These are phyloP conservation scores for Salix viminalis DNA, from an alignment of 345 rosid species.

Conservation along the genomic window DNA sequence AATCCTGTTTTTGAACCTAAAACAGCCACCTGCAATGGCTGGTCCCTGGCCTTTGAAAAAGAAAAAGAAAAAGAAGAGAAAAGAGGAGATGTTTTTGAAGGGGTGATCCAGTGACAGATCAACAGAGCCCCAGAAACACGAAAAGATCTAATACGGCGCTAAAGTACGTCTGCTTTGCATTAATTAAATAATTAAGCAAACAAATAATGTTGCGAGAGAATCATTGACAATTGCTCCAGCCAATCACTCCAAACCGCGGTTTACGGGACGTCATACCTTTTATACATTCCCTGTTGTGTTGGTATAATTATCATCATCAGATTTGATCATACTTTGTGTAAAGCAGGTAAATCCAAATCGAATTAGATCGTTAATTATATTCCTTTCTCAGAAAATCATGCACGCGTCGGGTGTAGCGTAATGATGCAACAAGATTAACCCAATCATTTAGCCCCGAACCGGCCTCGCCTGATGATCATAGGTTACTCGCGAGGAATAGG, in stretches of 20 bases:
- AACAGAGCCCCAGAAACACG: constrained; percentile 19
- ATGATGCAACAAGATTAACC: not conserved
- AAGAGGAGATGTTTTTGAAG: not conserved
- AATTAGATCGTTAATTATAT: not conserved
- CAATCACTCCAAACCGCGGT: constrained; percentile 27
- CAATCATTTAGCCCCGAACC: not conserved
- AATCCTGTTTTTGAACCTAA: not conserved
- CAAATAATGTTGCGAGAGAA: constrained; percentile 24
- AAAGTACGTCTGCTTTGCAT: constrained; percentile 51
- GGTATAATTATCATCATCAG: constrained; percentile 8
- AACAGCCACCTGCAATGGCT: constrained; percentile 12
- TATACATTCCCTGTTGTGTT: constrained; percentile 16
- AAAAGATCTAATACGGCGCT: constrained; percentile 32
- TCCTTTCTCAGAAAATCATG: not conserved
- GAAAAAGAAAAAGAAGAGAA: constrained; percentile 8
- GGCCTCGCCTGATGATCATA: not conserved
- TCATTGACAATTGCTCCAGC: constrained; percentile 31
- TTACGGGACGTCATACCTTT: constrained; percentile 36
- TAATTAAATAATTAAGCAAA: constrained; percentile 22
- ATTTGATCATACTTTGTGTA: constrained; percentile 24
- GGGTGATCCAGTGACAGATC: constrained; percentile 2
- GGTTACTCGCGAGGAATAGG: no score
- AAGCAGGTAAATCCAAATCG: constrained; percentile 10
- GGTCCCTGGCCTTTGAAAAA: constrained; percentile 39
- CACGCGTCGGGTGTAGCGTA: not conserved